phyloP scores from a whole-genome alignment of 495 filamentous ascomycete genomes.

The Delitschia confertaspora region DNA sequence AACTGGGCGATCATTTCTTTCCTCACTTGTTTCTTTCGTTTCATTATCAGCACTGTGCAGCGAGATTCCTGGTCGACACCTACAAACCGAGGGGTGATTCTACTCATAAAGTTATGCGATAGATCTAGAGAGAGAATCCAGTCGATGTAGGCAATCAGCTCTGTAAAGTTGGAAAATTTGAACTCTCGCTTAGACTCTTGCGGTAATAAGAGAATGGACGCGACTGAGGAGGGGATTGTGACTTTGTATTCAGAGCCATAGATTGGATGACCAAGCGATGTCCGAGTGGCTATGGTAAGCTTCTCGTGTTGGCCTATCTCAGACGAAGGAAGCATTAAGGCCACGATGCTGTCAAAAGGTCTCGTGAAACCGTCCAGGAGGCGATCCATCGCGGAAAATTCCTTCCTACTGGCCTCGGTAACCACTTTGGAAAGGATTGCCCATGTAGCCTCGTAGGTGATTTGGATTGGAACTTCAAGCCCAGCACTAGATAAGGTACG shows the following conservation, averaged over 20 bases:
- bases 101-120: slow-evolving; percentile 9
- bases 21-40: neutral
- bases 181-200: slow-evolving; percentile 15
- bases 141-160: slow-evolving; percentile 16
- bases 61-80: neutral
- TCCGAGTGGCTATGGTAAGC: slow-evolving; percentile 41
- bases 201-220: slow-evolving; percentile 2
- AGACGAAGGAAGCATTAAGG: slow-evolving; percentile 19
- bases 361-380: slow-evolving; percentile 11
- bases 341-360: slow-evolving; percentile 30
- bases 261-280: slow-evolving; percentile 37
- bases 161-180: slow-evolving; percentile 14
- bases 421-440: slow-evolving; percentile 5
- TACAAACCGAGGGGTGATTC: neutral
- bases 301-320: slow-evolving; percentile 19
- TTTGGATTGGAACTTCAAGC: slow-evolving; percentile 20
- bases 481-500: slow-evolving; percentile 38
- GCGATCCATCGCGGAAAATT: slow-evolving; percentile 13
- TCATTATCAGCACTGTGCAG: neutral
- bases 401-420: slow-evolving; percentile 1
- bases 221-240: slow-evolving; percentile 28
- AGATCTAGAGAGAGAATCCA: slow-evolving; percentile 18
- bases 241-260: slow-evolving; percentile 44
- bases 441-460: slow-evolving; percentile 11
- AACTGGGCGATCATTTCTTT: neutral